Percentiles rank a stretch among this genome's conserved stretches.
These are phyloP conservation scores for Torrubiellomyces zombiae DNA, from an alignment of 2,329 filamentous ascomycete species.

Conservation along the genomic window DNA sequence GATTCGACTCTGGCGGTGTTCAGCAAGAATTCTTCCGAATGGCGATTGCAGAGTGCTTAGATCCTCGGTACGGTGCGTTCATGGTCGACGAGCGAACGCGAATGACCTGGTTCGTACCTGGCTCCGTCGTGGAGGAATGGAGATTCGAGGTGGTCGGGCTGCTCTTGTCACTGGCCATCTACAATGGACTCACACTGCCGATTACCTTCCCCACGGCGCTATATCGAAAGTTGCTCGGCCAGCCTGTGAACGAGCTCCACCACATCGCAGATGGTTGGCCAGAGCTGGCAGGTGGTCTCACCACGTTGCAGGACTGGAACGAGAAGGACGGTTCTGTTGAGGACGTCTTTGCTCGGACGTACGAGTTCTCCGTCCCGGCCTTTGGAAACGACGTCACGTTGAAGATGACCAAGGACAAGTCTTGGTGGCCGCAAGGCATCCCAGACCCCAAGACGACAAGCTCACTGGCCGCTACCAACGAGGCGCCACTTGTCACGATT, in stretches of 20 bases:
- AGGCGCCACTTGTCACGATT: conserved; percentile 62
- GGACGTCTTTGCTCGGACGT: conserved; percentile 69
- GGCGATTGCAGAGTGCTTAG: conserved; percentile 61
- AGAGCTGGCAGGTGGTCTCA: conserved; percentile 58
- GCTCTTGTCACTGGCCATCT: conserved; percentile 76
- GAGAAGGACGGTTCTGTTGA: conserved; percentile 59
- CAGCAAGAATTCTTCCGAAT: conserved; percentile 93
- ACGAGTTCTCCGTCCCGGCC: conserved; percentile 59
- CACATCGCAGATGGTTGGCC: conserved; percentile 83
- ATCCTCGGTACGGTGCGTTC: conserved; percentile 67
- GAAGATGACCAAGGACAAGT: conserved; percentile 30
- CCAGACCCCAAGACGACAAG: conserved; percentile 12
- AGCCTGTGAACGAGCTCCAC: conserved; percentile 51
- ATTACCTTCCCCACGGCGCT: conserved; percentile 75
- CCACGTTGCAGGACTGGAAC: conserved; percentile 58
- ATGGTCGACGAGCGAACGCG: conserved; percentile 58
- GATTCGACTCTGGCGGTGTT: conserved; percentile 84
- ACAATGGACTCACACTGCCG: conserved; percentile 83
- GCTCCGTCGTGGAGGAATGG: conserved; percentile 67
- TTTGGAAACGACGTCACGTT: conserved; percentile 40
- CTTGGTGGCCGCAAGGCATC: conserved; percentile 38
- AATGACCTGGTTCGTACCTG: conserved; percentile 78
- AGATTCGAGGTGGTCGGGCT: conserved; percentile 83
- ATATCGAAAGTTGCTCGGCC: conserved; percentile 62
- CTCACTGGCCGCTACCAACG: conserved; percentile 18